Evolutionary conservation across 2,329 filamentous ascomycete genomes (phyloP), one percentile per base, ranked within the genome.

Genomic region (Plectosphaerella plurivora): DNA sequence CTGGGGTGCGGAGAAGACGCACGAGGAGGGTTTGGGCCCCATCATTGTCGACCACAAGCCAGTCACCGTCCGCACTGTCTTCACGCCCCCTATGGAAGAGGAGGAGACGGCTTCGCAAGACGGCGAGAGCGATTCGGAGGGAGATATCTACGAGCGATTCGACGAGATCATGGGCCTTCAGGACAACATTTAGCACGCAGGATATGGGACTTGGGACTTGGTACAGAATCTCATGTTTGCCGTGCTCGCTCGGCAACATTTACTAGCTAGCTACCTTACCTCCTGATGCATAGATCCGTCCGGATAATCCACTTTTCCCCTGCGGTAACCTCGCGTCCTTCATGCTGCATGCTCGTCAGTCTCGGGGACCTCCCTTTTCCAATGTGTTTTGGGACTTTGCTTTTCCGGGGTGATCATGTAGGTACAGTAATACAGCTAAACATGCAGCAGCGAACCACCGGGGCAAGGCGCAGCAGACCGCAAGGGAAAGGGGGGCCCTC

Each of bases 281-380:
- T 73, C 57, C 69, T 76, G 14, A 91, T 78, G 62, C 87, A 90
- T 42, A 96, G 69, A 73, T 96, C 92, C 57, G 88, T 95, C 58
- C 91, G 77, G 54, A 96, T 80, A 54, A 96, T 86, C 91, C 91
- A 96, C 70, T 96, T 96, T 72, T 96, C 90, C 10, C 91, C 91
- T 42, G 80, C 77, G 2, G 73, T 79, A 1, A 96, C 91, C 65
- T 95, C 86, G 53, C 82, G 79, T 0, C 91, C 91, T 69, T 96
- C 91, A 68, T 96, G 92, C 80, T 84, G 55, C 50, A 42, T 35
- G 37, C 44, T 50, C 37, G 48, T 50, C 48, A 50, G 48, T 44
- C 48, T 44, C 48, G 15, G 25, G 24, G 18, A 22, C 22, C 22
- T 22, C 22, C 22, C 22, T 22, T 22, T 22, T 22, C 22, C 22